Conservation (phyloP, 257 asterid species). For the Nicotiana knightiana region DNA sequence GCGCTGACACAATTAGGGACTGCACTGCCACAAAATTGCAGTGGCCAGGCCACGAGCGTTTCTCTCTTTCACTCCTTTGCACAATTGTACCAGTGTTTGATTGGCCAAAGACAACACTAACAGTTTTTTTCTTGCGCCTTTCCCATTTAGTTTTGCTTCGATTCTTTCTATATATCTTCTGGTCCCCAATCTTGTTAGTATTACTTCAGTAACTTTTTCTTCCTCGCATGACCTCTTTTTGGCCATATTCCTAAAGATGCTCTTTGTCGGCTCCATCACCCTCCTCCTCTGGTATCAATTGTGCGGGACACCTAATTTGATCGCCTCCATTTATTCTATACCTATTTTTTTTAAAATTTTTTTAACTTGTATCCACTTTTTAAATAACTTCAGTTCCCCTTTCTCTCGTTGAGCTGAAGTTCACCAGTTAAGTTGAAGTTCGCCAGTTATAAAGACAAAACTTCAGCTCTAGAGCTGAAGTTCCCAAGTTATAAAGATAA, state of each 20-base stretch:
- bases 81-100: background rate
- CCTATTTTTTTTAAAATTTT: no score
- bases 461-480: no score
- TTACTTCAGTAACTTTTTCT: background rate
- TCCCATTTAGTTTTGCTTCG: background rate
- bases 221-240: constrained; percentile 9
- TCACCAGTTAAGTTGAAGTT: no score
- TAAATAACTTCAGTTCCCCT: no score
- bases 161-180: background rate
- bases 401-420: no score
- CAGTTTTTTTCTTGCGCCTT: background rate
- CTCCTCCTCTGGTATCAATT: background rate
- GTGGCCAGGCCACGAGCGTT: constrained; percentile 5
- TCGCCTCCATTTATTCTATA: no score
- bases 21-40: background rate
- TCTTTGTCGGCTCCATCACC: constrained; percentile 18
- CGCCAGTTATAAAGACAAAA: no score
- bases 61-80: background rate
- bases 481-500: no score
- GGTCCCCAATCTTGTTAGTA: background rate
- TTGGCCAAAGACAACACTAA: background rate
- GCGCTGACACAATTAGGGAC: constrained; percentile 27
- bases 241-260: constrained; percentile 25
- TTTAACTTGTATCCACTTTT: no score
- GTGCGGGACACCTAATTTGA: no score